Percentiles rank a stretch among this genome's conserved stretches.
phyloP scores from a whole-genome alignment of 768 basidiomycete genomes.

The Antrodiella citrinella region DNA sequence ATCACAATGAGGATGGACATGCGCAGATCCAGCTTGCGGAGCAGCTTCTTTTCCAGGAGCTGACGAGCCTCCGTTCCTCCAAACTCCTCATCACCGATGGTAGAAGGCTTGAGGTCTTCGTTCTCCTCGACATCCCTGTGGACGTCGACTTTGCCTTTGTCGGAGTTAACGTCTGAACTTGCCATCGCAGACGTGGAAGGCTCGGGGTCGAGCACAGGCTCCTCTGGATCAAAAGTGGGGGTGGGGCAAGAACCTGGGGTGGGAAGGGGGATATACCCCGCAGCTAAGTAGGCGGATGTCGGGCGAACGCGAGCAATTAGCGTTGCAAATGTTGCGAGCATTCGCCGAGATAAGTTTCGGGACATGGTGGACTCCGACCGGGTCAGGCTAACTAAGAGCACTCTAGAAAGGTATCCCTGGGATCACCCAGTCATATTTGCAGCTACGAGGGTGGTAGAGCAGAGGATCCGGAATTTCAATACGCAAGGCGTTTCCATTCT shows the following conservation, averaged over 20 bases:
- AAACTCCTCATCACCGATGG: conserved; percentile 24
- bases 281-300: not conserved
- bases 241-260: not conserved
- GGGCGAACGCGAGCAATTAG: not conserved
- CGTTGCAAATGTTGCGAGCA: not conserved
- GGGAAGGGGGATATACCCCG: not conserved
- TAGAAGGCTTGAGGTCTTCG: not conserved
- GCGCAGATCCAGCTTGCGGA: conserved; percentile 35
- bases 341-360: not conserved
- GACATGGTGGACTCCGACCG: too few relatives aligned
- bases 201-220: not conserved
- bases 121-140: conserved; percentile 8
- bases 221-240: not conserved
- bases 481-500: too few relatives aligned
- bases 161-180: conserved; percentile 10
- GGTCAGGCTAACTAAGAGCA: too few relatives aligned
- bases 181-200: conserved; percentile 8
- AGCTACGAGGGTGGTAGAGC: too few relatives aligned
- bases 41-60: conserved; percentile 33
- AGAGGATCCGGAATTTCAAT: too few relatives aligned
- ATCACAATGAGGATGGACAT: conserved; percentile 37
- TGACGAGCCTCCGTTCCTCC: conserved; percentile 30
- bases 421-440: too few relatives aligned
- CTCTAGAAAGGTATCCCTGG: too few relatives aligned
- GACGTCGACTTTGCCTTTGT: conserved; percentile 3